Base-by-base conservation (phyloP, 768 basidiomycete species). In the Wakefieldia striispora region DNA sequence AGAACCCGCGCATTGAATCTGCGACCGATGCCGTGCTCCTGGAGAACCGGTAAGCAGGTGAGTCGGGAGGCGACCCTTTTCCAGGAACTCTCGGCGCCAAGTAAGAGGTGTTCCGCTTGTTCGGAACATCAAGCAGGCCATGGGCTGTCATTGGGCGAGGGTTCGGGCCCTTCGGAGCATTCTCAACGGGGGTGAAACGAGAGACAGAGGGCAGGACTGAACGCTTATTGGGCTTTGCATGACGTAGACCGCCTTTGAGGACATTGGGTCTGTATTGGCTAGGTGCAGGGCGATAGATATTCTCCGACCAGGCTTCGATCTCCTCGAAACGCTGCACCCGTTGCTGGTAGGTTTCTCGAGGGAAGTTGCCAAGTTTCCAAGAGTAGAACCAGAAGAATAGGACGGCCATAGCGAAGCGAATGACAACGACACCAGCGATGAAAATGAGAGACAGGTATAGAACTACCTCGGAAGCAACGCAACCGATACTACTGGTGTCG, bases 301-400 rank as follows among this genome's bases (percentile, higher is more conserved):
- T 92, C 58, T 86, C 87, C 20, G 93, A 84, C 97, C 97, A 99
- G 59, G 87, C 83, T 69, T 99, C 97, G 59, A 99, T 97, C 67
- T 93, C 91, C 20, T 81, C 80, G 2, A 88, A 84, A 20, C 95
- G 85, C 53, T 84, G 82, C 84, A 92, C 92, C 13, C 95, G 82
- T 65, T 98, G 82, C 64, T 91, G 86, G 65, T 94, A 92, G 14
- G 92, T 91, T 72, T 99, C 97, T 34, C 82, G 79, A 54, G 88
- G 87, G 78, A 95, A 98, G 56, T 90, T 88, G 41, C 97, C 97
- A 36, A 99, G 77, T 61, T 84, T 84, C 86, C 90, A 93, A n/a
- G 89, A 92, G 68, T 91, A 88, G 80, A 97, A 98, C 97, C 97
- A 99, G 21, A 89, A 80, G 70, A 98, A 99, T 66, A 95, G 77